Percentiles rank a stretch among this genome's conserved stretches.
These are phyloP conservation scores for Gastrodia elata DNA, from an alignment of 106 monocot genomes.

Conservation along the genomic window DNA sequence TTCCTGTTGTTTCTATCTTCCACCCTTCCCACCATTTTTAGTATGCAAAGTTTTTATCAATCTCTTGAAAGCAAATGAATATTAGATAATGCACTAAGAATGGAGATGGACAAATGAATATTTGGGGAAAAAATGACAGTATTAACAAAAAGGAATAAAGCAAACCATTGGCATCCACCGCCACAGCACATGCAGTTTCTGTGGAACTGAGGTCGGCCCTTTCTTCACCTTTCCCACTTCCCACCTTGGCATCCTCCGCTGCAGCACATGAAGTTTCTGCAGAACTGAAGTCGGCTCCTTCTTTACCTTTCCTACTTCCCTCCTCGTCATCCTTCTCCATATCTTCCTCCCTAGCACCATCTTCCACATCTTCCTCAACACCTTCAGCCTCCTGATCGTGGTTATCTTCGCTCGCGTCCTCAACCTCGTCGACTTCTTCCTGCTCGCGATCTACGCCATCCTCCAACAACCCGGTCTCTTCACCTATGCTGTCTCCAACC, in stretches of 20 bases:
- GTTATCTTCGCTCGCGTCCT: neutral
- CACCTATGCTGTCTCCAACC: neutral
- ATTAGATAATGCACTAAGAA: neutral
- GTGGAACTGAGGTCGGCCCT: neutral
- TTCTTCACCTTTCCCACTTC: neutral
- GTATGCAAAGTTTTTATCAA: neutral
- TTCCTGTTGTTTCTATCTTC: neutral
- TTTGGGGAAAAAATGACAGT: neutral
- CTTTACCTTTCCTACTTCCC: neutral
- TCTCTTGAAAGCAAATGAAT: neutral
- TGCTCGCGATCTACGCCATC: slow-evolving; percentile 2
- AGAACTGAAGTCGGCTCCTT: no score
- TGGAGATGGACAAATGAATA: neutral
- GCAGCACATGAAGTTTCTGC: no score
- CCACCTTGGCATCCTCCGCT: neutral
- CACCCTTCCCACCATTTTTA: neutral
- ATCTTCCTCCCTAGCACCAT: neutral
- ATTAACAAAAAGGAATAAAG: neutral
- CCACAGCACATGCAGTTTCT: neutral
- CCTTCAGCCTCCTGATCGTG: neutral
- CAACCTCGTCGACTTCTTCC: neutral
- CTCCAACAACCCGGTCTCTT: neutral
- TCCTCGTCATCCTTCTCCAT: neutral
- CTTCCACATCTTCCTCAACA: neutral
- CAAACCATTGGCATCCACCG: slow-evolving; percentile 3